Evolutionary conservation across 495 filamentous ascomycete genomes (phyloP).

Genomic region (Talaromyces nanjingensis): DNA sequence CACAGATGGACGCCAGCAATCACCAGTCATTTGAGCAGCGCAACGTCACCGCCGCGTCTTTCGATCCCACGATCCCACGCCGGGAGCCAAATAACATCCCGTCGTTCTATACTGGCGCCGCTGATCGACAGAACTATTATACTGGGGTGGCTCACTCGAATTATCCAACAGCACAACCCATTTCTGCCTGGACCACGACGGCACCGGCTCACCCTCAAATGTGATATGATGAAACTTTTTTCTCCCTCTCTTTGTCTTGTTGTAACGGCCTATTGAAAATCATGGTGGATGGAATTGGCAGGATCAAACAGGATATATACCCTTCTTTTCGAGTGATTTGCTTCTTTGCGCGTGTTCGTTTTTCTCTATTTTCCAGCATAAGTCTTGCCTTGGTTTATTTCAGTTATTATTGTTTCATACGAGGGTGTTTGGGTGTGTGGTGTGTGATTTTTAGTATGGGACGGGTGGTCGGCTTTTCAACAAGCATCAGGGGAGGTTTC

Average conservation of each 20-base stretch:
- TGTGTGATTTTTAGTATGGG: neutral
- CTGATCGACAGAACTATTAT: constrained; percentile 34
- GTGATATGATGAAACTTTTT: constrained; percentile 14
- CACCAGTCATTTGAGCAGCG: constrained; percentile 27
- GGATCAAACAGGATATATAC: constrained; percentile 8
- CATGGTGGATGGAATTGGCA: neutral
- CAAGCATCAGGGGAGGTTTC: neutral
- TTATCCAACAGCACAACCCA: constrained; percentile 27
- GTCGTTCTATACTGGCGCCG: constrained; percentile 24
- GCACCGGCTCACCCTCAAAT: constrained; percentile 39
- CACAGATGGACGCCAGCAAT: constrained; percentile 25
- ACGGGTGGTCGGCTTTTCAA: neutral
- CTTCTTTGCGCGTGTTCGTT: neutral
- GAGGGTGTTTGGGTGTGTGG: neutral
- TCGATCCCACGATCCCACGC: constrained; percentile 32
- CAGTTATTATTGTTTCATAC: neutral
- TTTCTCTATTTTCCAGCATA: neutral
- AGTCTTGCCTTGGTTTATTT: neutral
- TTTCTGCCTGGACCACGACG: constrained; percentile 35
- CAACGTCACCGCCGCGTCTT: constrained; percentile 18
- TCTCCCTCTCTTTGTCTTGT: neutral
- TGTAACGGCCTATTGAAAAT: constrained; percentile 7
- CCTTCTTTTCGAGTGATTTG: neutral
- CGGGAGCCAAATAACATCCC: constrained; percentile 35
- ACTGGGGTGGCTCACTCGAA: constrained; percentile 25